Conservation (phyloP, 495 filamentous ascomycete genomes). For the Daldinia concentrica region DNA sequence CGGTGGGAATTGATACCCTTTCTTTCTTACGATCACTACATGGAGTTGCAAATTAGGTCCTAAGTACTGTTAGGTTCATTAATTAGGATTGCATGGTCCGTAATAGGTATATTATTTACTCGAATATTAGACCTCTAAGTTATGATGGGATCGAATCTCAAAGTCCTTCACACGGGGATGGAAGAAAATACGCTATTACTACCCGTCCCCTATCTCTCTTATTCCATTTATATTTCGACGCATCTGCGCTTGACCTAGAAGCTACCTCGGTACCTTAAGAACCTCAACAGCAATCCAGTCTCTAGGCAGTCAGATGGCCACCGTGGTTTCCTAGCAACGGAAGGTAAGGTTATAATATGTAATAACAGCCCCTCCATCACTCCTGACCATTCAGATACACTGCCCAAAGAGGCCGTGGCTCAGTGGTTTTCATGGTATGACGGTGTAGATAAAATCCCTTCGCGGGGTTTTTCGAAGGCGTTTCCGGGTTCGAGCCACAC, state of each 20-base stretch:
- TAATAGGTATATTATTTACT: neutral
- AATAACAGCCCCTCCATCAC: too few species aligned
- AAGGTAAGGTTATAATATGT: too few species aligned
- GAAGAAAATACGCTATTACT: neutral
- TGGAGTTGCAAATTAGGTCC: constrained; percentile 7
- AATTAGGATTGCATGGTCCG: neutral
- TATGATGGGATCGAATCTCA: neutral
- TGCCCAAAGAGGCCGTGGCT: too few species aligned
- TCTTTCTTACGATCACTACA: constrained; percentile 34
- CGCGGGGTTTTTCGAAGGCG: too few species aligned
- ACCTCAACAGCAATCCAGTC: neutral
- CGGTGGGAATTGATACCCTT: constrained; percentile 30
- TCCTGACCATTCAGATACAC: neutral
- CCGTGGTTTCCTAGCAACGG: too few species aligned
- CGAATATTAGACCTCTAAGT: neutral
- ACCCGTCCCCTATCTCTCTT: neutral
- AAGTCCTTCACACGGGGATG: neutral
- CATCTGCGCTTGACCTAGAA: too few species aligned
- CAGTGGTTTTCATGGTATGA: too few species aligned
- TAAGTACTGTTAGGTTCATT: neutral
- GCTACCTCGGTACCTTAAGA: neutral
- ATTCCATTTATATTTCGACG: neutral
- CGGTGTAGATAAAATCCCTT: neutral
- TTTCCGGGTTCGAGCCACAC: too few species aligned
- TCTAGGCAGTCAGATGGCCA: too few species aligned